phyloP scores from a whole-genome alignment of 2,329 filamentous ascomycete genomes.

The Cryphonectria naterciae region DNA sequence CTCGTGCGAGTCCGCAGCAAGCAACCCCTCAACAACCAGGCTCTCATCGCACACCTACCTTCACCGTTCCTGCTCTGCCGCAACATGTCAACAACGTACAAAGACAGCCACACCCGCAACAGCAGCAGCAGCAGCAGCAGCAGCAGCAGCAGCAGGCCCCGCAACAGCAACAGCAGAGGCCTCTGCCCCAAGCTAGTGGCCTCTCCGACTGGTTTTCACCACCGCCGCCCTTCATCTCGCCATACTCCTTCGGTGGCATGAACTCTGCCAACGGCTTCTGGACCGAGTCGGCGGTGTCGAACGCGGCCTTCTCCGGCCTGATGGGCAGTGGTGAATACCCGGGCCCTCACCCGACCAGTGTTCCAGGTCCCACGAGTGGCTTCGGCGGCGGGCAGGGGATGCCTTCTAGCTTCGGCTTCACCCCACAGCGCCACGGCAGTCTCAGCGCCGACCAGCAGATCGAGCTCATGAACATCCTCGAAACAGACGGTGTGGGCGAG shows the following conservation, averaged over 20 bases:
- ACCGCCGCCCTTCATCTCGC: conserved; percentile 56
- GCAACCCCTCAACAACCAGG: conserved; percentile 31
- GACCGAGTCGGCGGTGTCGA: conserved; percentile 38
- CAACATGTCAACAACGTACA: conserved; percentile 36
- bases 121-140: conserved; percentile 31
- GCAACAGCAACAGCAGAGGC: conserved; percentile 39
- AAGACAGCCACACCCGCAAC: conserved; percentile 23
- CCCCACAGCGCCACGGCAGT: conserved; percentile 64
- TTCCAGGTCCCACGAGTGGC: conserved; percentile 15
- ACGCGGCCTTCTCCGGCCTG: conserved; percentile 33
- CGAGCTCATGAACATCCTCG: conserved; percentile 80
- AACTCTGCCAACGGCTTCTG: conserved; percentile 45
- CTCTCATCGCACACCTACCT: conserved; percentile 37
- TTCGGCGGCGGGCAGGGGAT: conserved; percentile 32
- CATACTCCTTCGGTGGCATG: conserved; percentile 52
- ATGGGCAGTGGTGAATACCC: conserved; percentile 30
- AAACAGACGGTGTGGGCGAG: conserved; percentile 67
- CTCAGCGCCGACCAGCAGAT: conserved; percentile 80
- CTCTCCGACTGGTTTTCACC: conserved; percentile 57
- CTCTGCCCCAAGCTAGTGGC: conserved; percentile 46
- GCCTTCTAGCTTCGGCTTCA: conserved; percentile 35
- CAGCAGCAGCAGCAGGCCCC: conserved; percentile 36
- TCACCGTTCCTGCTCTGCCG: conserved; percentile 46
- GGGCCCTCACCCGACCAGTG: conserved; percentile 23
- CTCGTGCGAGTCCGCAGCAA: conserved; percentile 30